A percentile compares a stretch with the other conserved stretches of the same genome.
These are phyloP conservation scores for Solanum sparsipilum DNA, from an alignment of 257 asterid genomes.

Conservation along the genomic window DNA sequence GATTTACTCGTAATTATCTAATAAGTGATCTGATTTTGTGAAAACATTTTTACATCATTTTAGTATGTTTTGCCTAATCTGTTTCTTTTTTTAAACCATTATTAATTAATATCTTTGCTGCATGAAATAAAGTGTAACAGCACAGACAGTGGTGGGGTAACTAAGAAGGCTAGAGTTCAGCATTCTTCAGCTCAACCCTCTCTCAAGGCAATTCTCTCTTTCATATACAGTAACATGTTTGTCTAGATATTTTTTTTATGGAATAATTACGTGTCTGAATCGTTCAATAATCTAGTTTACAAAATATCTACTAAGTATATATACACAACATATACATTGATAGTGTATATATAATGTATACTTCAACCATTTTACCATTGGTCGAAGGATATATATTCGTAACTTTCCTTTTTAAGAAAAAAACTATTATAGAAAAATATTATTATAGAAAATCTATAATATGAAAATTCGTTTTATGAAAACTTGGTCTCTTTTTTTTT, in stretches of 20 bases:
- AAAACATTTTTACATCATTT: not conserved
- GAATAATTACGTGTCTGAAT: not conserved
- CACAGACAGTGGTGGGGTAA: slow-evolving; percentile 48
- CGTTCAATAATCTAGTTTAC: not conserved
- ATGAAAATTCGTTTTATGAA: not conserved
- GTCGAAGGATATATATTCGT: not conserved
- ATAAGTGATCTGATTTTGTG: not conserved
- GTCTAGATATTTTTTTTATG: not conserved
- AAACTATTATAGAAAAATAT: too few relatives aligned
- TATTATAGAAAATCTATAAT: too few relatives aligned
- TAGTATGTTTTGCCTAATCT: not conserved
- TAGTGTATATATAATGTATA: not conserved
- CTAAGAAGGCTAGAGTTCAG: slow-evolving; percentile 91
- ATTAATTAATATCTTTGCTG: not conserved
- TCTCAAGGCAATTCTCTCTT: slow-evolving; percentile 47
- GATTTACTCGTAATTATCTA: not conserved
- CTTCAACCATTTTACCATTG: not conserved
- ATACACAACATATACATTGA: not conserved
- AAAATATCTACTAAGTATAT: not conserved
- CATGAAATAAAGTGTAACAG: slow-evolving; percentile 43
- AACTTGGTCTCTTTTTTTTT: not conserved
- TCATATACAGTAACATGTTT: not conserved
- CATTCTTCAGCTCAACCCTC: slow-evolving; percentile 72
- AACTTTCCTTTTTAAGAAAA: not conserved
- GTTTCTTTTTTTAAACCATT: not conserved